Conservation (phyloP, 2,329 filamentous ascomycete genomes). For the Botrytis deweyae region DNA sequence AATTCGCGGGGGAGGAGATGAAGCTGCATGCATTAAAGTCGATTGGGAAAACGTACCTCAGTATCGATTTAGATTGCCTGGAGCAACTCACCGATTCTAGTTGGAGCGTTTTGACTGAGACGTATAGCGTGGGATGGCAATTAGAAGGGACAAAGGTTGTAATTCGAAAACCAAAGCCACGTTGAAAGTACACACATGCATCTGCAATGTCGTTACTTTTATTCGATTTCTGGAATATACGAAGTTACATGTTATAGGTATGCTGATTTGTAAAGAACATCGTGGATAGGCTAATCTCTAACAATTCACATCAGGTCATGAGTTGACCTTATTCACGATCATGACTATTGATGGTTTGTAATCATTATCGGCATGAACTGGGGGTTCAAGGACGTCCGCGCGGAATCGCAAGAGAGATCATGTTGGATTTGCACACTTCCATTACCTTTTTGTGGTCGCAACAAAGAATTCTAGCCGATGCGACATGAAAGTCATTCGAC, state of each 20-base stretch:
- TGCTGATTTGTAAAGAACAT: not conserved
- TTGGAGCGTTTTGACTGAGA: constrained; percentile 70
- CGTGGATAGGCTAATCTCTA: not conserved
- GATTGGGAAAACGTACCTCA: constrained; percentile 78
- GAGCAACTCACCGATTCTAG: constrained; percentile 64
- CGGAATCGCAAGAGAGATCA: not conserved
- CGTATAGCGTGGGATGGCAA: constrained; percentile 82
- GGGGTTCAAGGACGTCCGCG: not conserved
- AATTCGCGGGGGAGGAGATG: constrained; percentile 75
- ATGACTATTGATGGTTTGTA: not conserved
- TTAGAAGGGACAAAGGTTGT: constrained; percentile 69
- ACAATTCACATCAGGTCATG: constrained; percentile 1
- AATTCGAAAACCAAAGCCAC: constrained; percentile 63
- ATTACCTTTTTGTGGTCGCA: not conserved
- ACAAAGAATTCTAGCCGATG: not conserved
- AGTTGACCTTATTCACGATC: not conserved
- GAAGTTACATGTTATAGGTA: constrained; percentile 12
- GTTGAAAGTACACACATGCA: constrained; percentile 34
- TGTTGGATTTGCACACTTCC: not conserved
- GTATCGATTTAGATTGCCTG: constrained; percentile 65
- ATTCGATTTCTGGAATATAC: constrained; percentile 3
- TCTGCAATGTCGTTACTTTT: not conserved
- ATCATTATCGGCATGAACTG: not conserved
- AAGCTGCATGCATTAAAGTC: constrained; percentile 80
- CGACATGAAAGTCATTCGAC: not conserved